Evolutionary conservation across 148 eudicot species (phyloP), one percentile per base, ranked within the genome.

Genomic region (Camellia lanceoleosa): DNA sequence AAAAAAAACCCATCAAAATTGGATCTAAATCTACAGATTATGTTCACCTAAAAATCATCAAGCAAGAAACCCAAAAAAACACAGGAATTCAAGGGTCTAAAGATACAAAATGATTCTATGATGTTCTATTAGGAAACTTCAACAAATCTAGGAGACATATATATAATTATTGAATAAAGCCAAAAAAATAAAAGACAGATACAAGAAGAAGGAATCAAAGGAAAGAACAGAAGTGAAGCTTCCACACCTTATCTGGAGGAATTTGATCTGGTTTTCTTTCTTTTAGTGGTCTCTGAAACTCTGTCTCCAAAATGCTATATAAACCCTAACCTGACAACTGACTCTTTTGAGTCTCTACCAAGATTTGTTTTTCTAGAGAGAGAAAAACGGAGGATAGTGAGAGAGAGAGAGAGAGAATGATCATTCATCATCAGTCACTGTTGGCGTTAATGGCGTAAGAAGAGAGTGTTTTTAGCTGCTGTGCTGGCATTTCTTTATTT

Each of bases 301-400:
- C n/a, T 75, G 79, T 76, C 79, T 46, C 42, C 42, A 47, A 46
- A 7, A 30, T 5, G 54, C 9, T 41, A 68, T 30, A 60, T 30
- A 67, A 78, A 54, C 80, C 72, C 80, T 67, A 78, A 41, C 46
- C 51, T 54, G 59, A 76, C 79, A 62, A 20, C 69, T 76, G 69
- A 56, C 20, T 12, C 79, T 15, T 44, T 19, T 61, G 54, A 30
- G 41, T 65, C 52, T 64, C 41, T 10, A 20, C 42, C 4, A 55
- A 54, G 60, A 14, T 42, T 73, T 11, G 23, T n/a, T 47, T 69
- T 46, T 69, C 20, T 52, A 18, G 19, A 54, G 76, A 73, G 76
- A 73, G 74, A 72, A 42, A 52, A 4, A 30, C 38, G 38, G 38
- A 30, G 38, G 38, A 30, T 30, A 30, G 38, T 18, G 62, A 73